These are phyloP conservation scores for Alternaria incomplexa DNA, from an alignment of 2,329 filamentous ascomycete genomes.

Conservation along the genomic window DNA sequence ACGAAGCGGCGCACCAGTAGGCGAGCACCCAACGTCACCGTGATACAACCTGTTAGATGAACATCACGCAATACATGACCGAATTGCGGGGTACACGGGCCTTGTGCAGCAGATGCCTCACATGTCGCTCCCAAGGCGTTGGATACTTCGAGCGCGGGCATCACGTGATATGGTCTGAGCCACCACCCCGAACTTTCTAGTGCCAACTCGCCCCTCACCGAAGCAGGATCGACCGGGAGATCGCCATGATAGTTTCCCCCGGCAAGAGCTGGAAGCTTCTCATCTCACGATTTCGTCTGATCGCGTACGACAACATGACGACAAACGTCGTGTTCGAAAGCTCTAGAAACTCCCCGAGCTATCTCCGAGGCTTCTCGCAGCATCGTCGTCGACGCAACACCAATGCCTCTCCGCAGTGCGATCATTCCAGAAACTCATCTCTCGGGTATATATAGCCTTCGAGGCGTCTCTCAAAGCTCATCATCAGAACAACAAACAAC, in stretches of 20 bases:
- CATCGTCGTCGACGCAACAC: slow-evolving; percentile 13
- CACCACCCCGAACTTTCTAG: slow-evolving; percentile 10
- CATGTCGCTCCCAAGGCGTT: not conserved
- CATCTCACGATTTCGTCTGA: slow-evolving; percentile 1
- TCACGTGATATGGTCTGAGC: slow-evolving; percentile 22
- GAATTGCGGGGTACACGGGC: not conserved
- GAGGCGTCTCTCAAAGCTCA: slow-evolving; percentile 5
- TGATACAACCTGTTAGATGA: not conserved
- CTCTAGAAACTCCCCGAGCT: slow-evolving; percentile 32
- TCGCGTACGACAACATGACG: slow-evolving; percentile 8
- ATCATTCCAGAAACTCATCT: slow-evolving; percentile 36
- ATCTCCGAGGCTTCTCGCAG: slow-evolving; percentile 28
- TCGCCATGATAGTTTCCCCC: slow-evolving; percentile 1
- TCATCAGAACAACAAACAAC: slow-evolving; percentile 40
- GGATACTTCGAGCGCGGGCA: not conserved
- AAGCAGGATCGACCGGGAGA: not conserved
- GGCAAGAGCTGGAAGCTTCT: not conserved
- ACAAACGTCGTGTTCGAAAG: slow-evolving; percentile 19
- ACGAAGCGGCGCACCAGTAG: not conserved
- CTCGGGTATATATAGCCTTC: slow-evolving; percentile 38
- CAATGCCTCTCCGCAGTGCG: slow-evolving; percentile 12
- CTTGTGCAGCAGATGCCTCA: not conserved
- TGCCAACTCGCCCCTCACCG: not conserved
- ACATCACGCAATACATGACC: not conserved
- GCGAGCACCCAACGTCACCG: not conserved